Conservation (phyloP, 148 eudicot genomes). For the Rheum nobile region DNA sequence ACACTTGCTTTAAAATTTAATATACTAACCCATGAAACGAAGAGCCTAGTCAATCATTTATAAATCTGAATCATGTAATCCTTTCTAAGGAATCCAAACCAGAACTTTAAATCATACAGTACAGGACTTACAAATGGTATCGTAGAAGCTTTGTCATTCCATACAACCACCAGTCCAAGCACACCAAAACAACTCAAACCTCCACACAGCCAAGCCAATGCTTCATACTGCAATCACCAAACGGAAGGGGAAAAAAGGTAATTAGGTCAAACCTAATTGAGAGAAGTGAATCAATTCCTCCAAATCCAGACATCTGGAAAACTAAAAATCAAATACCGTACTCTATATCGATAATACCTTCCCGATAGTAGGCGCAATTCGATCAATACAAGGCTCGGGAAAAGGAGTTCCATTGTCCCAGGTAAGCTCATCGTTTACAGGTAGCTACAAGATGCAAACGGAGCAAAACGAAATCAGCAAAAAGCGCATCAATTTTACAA, state of each 20-base stretch:
- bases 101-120: not conserved
- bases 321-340: not conserved
- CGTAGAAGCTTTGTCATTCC: constrained; percentile 80
- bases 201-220: constrained; percentile 86
- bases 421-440: constrained; percentile 62
- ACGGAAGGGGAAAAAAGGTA: not conserved
- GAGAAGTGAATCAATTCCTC: not conserved
- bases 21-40: no score
- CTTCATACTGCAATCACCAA: constrained; percentile 55
- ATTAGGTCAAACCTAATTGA: not conserved
- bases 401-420: constrained; percentile 93
- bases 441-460: constrained; percentile 24
- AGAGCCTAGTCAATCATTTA: not conserved
- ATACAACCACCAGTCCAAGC: constrained; percentile 65
- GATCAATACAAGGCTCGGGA: constrained; percentile 91
- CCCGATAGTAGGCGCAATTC: constrained; percentile 86
- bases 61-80: not conserved
- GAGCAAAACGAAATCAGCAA: not conserved
- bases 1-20: not conserved
- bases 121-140: constrained; percentile 62
- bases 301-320: constrained; percentile 3
- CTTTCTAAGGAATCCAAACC: not conserved
- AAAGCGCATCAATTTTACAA: not conserved
- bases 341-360: constrained; percentile 27
- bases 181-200: constrained; percentile 68